Conservation (phyloP, 305 asterid species). For the Solanum hybrid region DNA sequence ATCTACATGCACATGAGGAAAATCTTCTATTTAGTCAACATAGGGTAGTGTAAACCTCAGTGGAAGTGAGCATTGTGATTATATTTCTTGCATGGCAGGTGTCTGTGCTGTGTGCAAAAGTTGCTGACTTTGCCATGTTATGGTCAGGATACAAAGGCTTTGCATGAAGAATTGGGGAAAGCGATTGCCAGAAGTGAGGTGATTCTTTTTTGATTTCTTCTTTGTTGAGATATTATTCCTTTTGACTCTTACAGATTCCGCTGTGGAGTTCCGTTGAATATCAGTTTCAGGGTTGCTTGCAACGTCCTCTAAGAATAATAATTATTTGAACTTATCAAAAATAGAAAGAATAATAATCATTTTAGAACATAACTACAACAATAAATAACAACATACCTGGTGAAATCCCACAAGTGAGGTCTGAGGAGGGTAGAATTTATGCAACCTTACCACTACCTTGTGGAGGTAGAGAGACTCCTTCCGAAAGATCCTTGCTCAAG, state of each 20-base stretch:
- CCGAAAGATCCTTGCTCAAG: neutral
- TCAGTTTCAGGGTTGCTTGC: neutral
- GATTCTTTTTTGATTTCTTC: slow-evolving; percentile 7
- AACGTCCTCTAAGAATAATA: neutral
- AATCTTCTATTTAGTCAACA: slow-evolving; percentile 1
- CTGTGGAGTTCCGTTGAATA: neutral
- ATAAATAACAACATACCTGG: neutral
- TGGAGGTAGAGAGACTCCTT: neutral
- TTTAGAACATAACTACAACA: neutral
- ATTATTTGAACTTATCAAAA: neutral
- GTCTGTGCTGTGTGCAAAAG: slow-evolving; percentile 22
- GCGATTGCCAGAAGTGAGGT: slow-evolving; percentile 79
- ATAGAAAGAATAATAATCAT: neutral
- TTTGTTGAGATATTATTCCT: neutral
- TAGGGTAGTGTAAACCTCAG: slow-evolving; percentile 6
- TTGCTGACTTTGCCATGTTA: slow-evolving; percentile 48
- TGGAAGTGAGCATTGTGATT: slow-evolving; percentile 23
- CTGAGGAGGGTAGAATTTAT: neutral
- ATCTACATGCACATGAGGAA: neutral
- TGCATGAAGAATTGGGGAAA: slow-evolving; percentile 54
- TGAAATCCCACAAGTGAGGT: neutral
- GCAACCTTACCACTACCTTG: neutral
- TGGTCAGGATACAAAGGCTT: slow-evolving; percentile 66
- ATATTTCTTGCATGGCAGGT: slow-evolving; percentile 22
- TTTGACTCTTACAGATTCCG: neutral